These are phyloP conservation scores for Termitomyces sp. DNA, from an alignment of 768 basidiomycete species.

Conservation along the genomic window DNA sequence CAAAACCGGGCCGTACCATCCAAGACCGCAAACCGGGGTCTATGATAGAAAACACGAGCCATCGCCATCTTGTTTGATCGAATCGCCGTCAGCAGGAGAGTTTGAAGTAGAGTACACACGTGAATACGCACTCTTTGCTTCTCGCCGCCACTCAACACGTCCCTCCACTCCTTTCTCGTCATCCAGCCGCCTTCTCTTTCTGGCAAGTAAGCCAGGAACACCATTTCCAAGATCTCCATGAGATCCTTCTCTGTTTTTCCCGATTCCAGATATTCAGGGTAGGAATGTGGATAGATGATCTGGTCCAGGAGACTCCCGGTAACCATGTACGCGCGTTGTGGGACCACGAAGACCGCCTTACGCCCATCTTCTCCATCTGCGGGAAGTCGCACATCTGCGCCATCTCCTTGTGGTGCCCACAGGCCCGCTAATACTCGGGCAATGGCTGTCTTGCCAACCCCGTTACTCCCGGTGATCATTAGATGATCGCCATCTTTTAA, in stretches of 20 bases:
- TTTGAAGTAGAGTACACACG: neutral
- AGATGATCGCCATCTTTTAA: slow-evolving; percentile 77
- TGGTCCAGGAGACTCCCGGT: slow-evolving; percentile 87
- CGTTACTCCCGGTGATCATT: slow-evolving; percentile 92
- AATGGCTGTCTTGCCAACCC: slow-evolving; percentile 88
- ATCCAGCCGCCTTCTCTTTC: slow-evolving; percentile 86
- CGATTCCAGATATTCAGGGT: slow-evolving; percentile 59
- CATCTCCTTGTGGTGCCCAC: slow-evolving; percentile 64
- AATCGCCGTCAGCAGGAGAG: neutral
- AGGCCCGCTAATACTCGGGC: slow-evolving; percentile 87
- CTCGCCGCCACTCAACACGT: slow-evolving; percentile 94
- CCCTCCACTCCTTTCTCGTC: slow-evolving; percentile 93
- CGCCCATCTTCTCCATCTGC: slow-evolving; percentile 32
- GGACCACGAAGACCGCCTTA: slow-evolving; percentile 75
- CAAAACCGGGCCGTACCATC: slow-evolving; percentile 56
- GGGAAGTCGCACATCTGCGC: slow-evolving; percentile 29
- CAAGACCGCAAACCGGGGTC: slow-evolving; percentile 77
- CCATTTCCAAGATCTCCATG: slow-evolving; percentile 72
- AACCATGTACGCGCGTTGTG: slow-evolving; percentile 92
- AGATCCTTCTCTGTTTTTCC: slow-evolving; percentile 68
- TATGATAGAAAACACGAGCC: slow-evolving; percentile 90
- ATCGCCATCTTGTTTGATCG: slow-evolving; percentile 64
- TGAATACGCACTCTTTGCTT: slow-evolving; percentile 71
- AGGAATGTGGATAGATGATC: slow-evolving; percentile 90
- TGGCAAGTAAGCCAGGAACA: slow-evolving; percentile 82